Base-by-base conservation (phyloP, 2,329 filamentous ascomycete species). In the Penicillium olsonii region DNA sequence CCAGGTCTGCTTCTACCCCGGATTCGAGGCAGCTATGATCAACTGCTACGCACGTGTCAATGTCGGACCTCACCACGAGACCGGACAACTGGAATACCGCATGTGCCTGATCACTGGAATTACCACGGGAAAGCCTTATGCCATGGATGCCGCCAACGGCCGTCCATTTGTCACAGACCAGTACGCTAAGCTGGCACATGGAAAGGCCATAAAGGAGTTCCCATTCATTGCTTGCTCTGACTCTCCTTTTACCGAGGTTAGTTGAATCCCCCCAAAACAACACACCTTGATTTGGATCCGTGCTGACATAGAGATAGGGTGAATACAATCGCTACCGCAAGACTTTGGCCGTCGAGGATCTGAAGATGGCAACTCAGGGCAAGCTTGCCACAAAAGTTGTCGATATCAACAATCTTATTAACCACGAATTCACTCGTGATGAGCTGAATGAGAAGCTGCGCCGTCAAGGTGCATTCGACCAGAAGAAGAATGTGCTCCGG, bases 91-190 rank as follows among this genome's bases (percentile, higher is more conserved):
- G 54, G 82, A 89, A 57, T 99, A 99, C 70, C 87, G 92, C 52
- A 87, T 99, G 82, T 88, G 87, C 24, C 75, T 88, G 52, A 91
- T 99, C 66, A 95, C 94, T 74, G 85, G 90, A 90, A 92, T 97
- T 67, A 81, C 79, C 2, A 84, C 84, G 48, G 88, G 92, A 59
- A 87, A 84, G 54, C 87, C 91, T 0, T 99, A 97, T 70, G 87
- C 89, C 2, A 84, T 97, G 65, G 84, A 87, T 56, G 87, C 80
- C 33, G 70, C 83, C 2, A 87, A 88, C 51, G 88, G 90, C 31
- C 87, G 90, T 55, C 78, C 79, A 3, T 88, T 96, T 62, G 83
- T 88, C 26, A 95, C 91, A 0, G 90, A 95, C 53, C 87, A 92
- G 68, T 96, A 97, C 66, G 84, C 89, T 26, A 77, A 86, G 45